A percentile compares a stretch with the other conserved stretches of the same genome.
Evolutionary conservation across 2,329 filamentous ascomycete genomes (phyloP).

Genomic region (Plenodomus lindquistii): DNA sequence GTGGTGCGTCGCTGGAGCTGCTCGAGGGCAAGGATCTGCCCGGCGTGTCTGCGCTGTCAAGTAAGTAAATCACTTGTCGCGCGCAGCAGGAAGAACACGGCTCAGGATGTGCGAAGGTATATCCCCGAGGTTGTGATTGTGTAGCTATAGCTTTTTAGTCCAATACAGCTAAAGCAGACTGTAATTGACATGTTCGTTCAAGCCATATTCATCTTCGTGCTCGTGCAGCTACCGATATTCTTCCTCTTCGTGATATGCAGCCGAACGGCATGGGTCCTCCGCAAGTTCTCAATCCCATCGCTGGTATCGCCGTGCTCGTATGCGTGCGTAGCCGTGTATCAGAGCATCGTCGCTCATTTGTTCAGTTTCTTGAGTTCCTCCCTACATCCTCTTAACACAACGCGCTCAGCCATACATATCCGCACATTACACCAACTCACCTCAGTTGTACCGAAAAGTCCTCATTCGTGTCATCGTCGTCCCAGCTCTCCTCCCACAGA

Average conservation of each 20-base stretch:
- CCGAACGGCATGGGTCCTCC: not conserved
- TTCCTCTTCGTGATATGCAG: not conserved
- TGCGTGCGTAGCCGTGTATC: not conserved
- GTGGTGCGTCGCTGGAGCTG: slow-evolving; percentile 92
- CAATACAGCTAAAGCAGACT: slow-evolving; percentile 21
- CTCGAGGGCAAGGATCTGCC: slow-evolving; percentile 98
- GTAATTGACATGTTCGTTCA: slow-evolving; percentile 1
- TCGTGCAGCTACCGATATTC: slow-evolving; percentile 5
- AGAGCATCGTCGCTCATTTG: slow-evolving; percentile 50
- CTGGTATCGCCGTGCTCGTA: slow-evolving; percentile 1
- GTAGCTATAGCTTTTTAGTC: slow-evolving; percentile 31
- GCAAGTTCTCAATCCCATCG: not conserved
- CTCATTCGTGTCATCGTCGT: slow-evolving; percentile 95
- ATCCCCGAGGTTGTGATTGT: slow-evolving; percentile 41
- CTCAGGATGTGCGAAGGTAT: slow-evolving; percentile 38
- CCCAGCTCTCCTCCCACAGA: slow-evolving; percentile 99
- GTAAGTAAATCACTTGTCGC: slow-evolving; percentile 56
- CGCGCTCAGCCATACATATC: not conserved
- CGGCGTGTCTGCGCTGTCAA: slow-evolving; percentile 88
- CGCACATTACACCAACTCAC: slow-evolving; percentile 57
- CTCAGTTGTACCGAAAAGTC: slow-evolving; percentile 95
- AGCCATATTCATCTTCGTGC: not conserved
- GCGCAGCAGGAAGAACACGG: slow-evolving; percentile 15
- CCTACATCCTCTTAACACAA: slow-evolving; percentile 49
- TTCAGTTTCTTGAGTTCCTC: slow-evolving; percentile 96